A percentile compares a stretch with the other conserved stretches of the same genome.
Conservation (phyloP, 495 filamentous ascomycete genomes). For the Trichoderma reesei region DNA sequence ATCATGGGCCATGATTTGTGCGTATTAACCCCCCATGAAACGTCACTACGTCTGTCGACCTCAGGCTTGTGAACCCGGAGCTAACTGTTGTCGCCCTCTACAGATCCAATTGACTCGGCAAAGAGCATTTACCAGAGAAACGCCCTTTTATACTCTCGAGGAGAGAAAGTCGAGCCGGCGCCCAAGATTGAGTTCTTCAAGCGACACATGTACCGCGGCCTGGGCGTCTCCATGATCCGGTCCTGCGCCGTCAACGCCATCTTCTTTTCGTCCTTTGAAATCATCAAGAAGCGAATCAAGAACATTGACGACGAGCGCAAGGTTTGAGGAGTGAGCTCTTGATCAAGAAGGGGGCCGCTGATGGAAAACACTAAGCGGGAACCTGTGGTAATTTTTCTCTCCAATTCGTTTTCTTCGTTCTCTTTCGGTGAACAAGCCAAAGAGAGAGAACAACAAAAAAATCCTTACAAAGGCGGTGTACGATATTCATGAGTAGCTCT, state of each 20-base stretch:
- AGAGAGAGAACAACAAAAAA: too few species aligned
- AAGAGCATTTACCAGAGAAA: conserved; percentile 79
- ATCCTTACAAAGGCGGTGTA: neutral
- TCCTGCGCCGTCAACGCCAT: conserved; percentile 67
- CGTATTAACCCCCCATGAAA: conserved; percentile 11
- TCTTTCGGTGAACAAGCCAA: neutral
- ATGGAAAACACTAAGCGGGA: too few species aligned
- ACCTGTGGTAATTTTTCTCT: too few species aligned
- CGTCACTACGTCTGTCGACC: neutral
- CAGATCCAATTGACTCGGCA: conserved; percentile 70
- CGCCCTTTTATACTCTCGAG: conserved; percentile 55
- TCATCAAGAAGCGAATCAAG: conserved; percentile 63
- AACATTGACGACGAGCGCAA: conserved; percentile 32
- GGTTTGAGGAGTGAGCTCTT: neutral
- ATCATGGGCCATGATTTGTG: conserved; percentile 70
- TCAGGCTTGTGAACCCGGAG: neutral
- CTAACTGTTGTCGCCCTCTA: conserved; percentile 3
- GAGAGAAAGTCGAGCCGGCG: conserved; percentile 44
- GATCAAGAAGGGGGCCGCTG: neutral
- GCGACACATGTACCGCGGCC: conserved; percentile 61
- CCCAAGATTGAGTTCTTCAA: conserved; percentile 68
- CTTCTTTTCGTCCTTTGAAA: conserved; percentile 72
- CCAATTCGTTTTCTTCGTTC: too few species aligned
- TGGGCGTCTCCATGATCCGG: conserved; percentile 70
- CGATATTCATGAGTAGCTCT: neutral